Percentiles rank a stretch among this genome's conserved stretches.
These are phyloP conservation scores for Sphenostylis stenocarpa DNA, from an alignment of 306 rosid species.

Conservation along the genomic window DNA sequence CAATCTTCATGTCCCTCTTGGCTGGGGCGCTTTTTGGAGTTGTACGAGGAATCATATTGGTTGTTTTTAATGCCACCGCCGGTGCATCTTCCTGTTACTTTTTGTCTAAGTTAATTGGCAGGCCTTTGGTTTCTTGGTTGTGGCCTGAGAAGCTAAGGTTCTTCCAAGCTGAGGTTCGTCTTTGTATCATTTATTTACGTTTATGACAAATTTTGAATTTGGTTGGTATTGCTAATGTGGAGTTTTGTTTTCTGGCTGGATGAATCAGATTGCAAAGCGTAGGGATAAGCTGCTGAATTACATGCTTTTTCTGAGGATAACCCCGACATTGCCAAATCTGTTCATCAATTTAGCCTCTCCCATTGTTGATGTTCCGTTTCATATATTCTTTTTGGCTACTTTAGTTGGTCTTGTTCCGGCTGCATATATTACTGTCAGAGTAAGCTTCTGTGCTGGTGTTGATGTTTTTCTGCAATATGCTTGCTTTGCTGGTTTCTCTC, in stretches of 20 bases:
- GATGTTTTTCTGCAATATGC: constrained; percentile 22
- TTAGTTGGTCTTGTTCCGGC: constrained; percentile 88
- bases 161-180: constrained; percentile 88
- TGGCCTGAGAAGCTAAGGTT: constrained; percentile 90
- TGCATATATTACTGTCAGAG: constrained; percentile 86
- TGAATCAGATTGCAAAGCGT: constrained; percentile 80
- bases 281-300: constrained; percentile 90
- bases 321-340: constrained; percentile 95
- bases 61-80: constrained; percentile 89
- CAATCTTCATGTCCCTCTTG: constrained; percentile 93
- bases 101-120: constrained; percentile 87
- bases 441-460: constrained; percentile 47
- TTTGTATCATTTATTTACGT: neutral
- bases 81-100: constrained; percentile 91
- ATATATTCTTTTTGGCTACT: constrained; percentile 85
- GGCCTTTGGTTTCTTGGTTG: constrained; percentile 85
- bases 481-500: neutral
- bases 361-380: constrained; percentile 92
- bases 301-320: constrained; percentile 95
- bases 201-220: neutral
- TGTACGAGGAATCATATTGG: constrained; percentile 70
- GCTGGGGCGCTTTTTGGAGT: constrained; percentile 98
- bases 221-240: constrained; percentile 12
- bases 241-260: neutral
- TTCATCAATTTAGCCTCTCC: constrained; percentile 99